phyloP scores from a whole-genome alignment of 345 rosid species.

The Eucalyptus sideroxylon region DNA sequence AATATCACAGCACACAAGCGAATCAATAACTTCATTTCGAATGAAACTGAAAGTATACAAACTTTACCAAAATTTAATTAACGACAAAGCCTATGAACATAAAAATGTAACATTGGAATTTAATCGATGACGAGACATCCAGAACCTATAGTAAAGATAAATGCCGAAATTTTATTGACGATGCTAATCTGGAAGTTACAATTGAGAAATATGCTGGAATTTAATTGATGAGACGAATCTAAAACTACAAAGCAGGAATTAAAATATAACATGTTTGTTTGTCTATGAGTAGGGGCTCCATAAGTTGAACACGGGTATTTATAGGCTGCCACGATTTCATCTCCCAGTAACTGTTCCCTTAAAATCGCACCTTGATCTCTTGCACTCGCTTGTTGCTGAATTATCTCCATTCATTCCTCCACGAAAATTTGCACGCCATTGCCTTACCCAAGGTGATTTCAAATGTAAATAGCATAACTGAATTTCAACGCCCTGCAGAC shows the following conservation, averaged over 20 bases:
- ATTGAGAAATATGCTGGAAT: background rate
- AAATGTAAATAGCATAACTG: background rate
- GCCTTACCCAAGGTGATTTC: background rate
- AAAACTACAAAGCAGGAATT: too few relatives aligned
- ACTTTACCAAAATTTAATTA: too few relatives aligned
- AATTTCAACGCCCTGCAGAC: background rate
- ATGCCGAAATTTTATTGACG: too few relatives aligned
- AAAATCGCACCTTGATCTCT: background rate
- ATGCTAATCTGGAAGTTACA: background rate
- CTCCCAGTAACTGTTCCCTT: background rate
- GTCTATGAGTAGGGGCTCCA: background rate
- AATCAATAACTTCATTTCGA: too few relatives aligned
- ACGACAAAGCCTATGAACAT: too few relatives aligned
- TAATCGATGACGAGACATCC: rapidly evolving
- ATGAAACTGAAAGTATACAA: too few relatives aligned
- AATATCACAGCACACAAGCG: too few relatives aligned
- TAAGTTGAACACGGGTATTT: background rate
- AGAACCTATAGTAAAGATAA: too few relatives aligned
- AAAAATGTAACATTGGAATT: too few relatives aligned
- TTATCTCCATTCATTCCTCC: background rate
- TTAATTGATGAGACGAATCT: too few relatives aligned
- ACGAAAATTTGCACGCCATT: background rate
- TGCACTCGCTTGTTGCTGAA: background rate
- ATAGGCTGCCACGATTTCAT: background rate
- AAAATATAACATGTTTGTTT: too few relatives aligned